Base-by-base conservation (phyloP, 768 basidiomycete species). In the Boletus edulis region DNA sequence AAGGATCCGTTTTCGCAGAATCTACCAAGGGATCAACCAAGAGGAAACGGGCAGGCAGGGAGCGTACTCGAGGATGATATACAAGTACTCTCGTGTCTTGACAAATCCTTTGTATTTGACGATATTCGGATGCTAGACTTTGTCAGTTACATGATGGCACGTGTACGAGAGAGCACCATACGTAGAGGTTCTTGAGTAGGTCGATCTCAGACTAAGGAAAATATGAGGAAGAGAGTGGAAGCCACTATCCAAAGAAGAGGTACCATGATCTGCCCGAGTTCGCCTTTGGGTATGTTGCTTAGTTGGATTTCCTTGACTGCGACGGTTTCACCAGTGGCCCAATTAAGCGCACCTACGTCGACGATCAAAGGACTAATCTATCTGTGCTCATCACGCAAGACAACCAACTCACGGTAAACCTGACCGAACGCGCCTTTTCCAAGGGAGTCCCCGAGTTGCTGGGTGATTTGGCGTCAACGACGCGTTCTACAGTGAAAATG, bases 81-180 rank as follows among this genome's bases (percentile, higher is more conserved):
- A 96, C 56, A 99, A 78, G 70, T 86, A 94, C 65, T 97, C 92
- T 52, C 86, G 84, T 49, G 94, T 95, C 75, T 94, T 94, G 68
- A 94, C 92, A 64, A 96, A 98, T 13, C 97, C 97, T 66, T 96
- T 95, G 77, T 99, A 99, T 74, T 99, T 96, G 68, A 98, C 97
- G 68, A 99, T 98, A 70, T 98, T 98, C 40, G 87, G 79, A 69
- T 98, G 94, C 94, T 96, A 71, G 39, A 54, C 22, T 51, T 37
- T 45, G 56, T 72, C 35, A 60, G 56, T 38, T 46, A 45, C 52
- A 49, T 43, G 37, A 57, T 44, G 11, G 35, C 17, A 52, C 12
- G 22, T 31, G 32, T 27, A 17, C 17, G 27, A 55, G 32, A 44
- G n/a, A 32, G 12, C 3, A 49, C 68, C 81, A 66, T 72, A 95